Evolutionary conservation across 306 rosid species (phyloP).

Genomic region (Cicer bijugum): DNA sequence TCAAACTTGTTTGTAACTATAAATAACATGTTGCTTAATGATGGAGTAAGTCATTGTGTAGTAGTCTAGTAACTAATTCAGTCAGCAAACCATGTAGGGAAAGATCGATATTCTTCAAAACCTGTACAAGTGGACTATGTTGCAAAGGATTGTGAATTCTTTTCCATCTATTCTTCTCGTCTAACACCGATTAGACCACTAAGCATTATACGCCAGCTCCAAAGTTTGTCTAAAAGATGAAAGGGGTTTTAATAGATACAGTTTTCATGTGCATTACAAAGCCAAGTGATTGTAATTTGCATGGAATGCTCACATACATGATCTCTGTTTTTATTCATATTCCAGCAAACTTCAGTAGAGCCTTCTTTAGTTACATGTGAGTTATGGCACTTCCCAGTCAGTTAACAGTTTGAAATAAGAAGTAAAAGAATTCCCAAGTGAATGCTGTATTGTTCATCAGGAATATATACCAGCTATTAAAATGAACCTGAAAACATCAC

Average conservation of each 20-base stretch:
- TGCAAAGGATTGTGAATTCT: slow-evolving; percentile 22
- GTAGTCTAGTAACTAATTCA: slow-evolving; percentile 27
- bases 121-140: slow-evolving; percentile 3
- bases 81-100: slow-evolving; percentile 5
- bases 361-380: slow-evolving; percentile 38
- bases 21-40: slow-evolving; percentile 14
- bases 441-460: slow-evolving; percentile 8
- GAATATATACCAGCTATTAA: slow-evolving; percentile 23
- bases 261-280: slow-evolving; percentile 22
- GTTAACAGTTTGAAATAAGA: neutral
- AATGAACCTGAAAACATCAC: slow-evolving; percentile 28
- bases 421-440: neutral
- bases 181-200: slow-evolving; percentile 9
- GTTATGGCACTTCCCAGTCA: slow-evolving; percentile 2
- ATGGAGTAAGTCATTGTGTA: slow-evolving; percentile 2
- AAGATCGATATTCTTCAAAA: slow-evolving; percentile 23
- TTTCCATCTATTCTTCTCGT: slow-evolving; percentile 10
- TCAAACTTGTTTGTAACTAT: slow-evolving; percentile 30
- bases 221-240: slow-evolving; percentile 22
- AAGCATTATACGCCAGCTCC: slow-evolving; percentile 8
- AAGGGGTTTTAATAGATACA: slow-evolving; percentile 18
- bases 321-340: slow-evolving; percentile 18
- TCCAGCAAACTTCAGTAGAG: slow-evolving; percentile 1
- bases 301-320: slow-evolving; percentile 1
- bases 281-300: slow-evolving; percentile 11